These are phyloP conservation scores for Pyrus hybrid DNA, from an alignment of 331 rosid genomes.

Conservation along the genomic window DNA sequence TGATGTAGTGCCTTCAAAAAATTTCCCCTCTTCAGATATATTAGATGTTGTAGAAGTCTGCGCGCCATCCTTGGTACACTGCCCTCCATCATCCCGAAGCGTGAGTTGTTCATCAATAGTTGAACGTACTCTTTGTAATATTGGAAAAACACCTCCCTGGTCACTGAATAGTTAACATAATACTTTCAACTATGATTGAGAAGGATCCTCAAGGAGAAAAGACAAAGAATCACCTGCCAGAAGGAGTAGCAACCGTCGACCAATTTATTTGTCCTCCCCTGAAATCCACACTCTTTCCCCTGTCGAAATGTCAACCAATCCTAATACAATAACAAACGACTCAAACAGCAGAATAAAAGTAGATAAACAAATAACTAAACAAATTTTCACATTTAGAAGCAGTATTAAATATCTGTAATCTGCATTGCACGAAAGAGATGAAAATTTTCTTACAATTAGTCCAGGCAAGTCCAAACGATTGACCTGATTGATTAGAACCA, in stretches of 20 bases:
- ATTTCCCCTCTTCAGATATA: slow-evolving; percentile 13
- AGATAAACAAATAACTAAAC: not conserved
- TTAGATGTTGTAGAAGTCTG: slow-evolving; percentile 19
- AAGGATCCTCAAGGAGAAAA: not conserved
- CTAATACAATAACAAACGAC: slow-evolving; percentile 23
- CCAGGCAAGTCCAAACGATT: slow-evolving; percentile 74
- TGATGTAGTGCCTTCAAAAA: slow-evolving; percentile 22
- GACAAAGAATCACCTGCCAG: slow-evolving; percentile 69
- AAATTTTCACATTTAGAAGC: not conserved
- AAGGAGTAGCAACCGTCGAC: slow-evolving; percentile 97
- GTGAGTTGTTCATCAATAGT: slow-evolving; percentile 37
- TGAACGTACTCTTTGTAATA: slow-evolving; percentile 58
- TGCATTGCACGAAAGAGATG: not conserved
- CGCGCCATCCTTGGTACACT: slow-evolving; percentile 1
- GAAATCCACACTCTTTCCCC: slow-evolving; percentile 40
- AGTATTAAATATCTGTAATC: not conserved
- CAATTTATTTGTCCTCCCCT: slow-evolving; percentile 85
- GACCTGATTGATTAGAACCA: slow-evolving; percentile 82
- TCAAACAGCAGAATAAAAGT: not conserved
- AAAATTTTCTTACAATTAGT: slow-evolving; percentile 50
- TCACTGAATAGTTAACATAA: slow-evolving; percentile 7
- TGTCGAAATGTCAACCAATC: slow-evolving; percentile 89
- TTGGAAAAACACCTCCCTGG: slow-evolving; percentile 78
- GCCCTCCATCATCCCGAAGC: slow-evolving; percentile 1
- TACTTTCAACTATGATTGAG: slow-evolving; percentile 21